These are phyloP conservation scores for Kluyveromyces nonfermentans DNA, from an alignment of 805 yeast species.

Conservation along the genomic window DNA sequence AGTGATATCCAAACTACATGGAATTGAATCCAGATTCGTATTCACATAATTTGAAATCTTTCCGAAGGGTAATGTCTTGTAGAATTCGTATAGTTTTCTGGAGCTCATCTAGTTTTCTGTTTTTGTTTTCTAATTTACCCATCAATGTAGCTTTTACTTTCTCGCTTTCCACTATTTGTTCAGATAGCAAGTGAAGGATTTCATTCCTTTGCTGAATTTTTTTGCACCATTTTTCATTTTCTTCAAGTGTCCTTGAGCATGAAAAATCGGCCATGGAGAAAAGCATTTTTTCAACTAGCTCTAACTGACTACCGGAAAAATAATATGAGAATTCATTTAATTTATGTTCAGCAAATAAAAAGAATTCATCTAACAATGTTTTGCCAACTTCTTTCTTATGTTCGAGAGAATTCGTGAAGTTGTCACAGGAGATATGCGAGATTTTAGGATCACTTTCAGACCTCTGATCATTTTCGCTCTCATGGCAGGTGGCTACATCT, in stretches of 20 bases:
- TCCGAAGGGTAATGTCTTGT: not conserved
- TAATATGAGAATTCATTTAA: not conserved
- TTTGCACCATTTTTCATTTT: conserved; percentile 1
- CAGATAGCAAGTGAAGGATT: not conserved
- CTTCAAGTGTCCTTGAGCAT: not conserved
- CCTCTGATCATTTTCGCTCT: too few species aligned
- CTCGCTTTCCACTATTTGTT: not conserved
- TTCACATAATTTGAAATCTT: not conserved
- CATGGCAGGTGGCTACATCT: too few species aligned
- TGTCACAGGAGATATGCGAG: not conserved
- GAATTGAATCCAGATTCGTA: not conserved
- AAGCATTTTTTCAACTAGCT: not conserved
- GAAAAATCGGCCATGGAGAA: not conserved
- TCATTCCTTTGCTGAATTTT: not conserved
- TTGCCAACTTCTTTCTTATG: too few species aligned
- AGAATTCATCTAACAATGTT: not conserved
- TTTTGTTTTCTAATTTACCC: not conserved
- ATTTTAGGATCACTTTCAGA: not conserved
- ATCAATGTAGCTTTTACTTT: not conserved
- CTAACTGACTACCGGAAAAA: not conserved
- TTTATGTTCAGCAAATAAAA: not conserved
- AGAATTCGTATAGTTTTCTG: not conserved
- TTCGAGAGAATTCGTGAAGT: not conserved
- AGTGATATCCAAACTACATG: not conserved
- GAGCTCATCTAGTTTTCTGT: not conserved